A percentile compares a stretch with the other conserved stretches of the same genome.
These are phyloP conservation scores for Gelatoporia subvermispora DNA, from an alignment of 768 basidiomycete genomes.

Conservation along the genomic window DNA sequence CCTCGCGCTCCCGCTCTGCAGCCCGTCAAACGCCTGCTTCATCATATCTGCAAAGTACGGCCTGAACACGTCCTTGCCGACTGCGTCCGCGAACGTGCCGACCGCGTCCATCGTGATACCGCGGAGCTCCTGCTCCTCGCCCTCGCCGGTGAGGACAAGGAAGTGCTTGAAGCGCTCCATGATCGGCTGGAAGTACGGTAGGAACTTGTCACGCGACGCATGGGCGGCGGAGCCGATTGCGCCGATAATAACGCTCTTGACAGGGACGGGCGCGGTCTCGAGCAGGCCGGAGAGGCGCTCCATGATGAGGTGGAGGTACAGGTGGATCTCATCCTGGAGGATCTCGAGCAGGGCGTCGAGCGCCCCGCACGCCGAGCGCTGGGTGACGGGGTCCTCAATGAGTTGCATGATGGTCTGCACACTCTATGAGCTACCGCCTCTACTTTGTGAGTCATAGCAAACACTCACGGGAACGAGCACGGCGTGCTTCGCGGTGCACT, in stretches of 20 bases:
- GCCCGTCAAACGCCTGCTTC: constrained; percentile 88
- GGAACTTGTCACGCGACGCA: constrained; percentile 86
- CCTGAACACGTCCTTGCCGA: constrained; percentile 89
- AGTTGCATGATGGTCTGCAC: constrained; percentile 82
- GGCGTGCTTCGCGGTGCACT: constrained; percentile 78
- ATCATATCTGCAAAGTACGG: constrained; percentile 97
- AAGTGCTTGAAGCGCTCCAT: constrained; percentile 88
- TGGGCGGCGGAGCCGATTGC: constrained; percentile 98
- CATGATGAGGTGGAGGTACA: constrained; percentile 93
- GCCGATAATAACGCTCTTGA: constrained; percentile 94
- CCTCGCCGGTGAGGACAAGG: constrained; percentile 78
- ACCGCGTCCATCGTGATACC: constrained; percentile 99
- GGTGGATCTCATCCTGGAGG: constrained; percentile 82
- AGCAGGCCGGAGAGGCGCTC: constrained; percentile 84
- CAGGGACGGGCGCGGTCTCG: constrained; percentile 76
- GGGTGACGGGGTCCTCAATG: constrained; percentile 81
- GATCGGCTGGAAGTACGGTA: constrained; percentile 90
- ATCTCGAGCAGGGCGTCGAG: constrained; percentile 96
- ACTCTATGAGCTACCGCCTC: not conserved
- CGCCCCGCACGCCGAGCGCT: constrained; percentile 92
- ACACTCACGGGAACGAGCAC: constrained; percentile 79
- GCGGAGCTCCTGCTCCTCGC: constrained; percentile 90
- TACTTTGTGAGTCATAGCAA: constrained; percentile 1
- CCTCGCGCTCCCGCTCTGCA: constrained; percentile 80
- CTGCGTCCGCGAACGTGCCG: constrained; percentile 95